Percentiles rank a stretch among this genome's conserved stretches.
phyloP scores from a whole-genome alignment of 129 eudicot species.

The Daucus carota region DNA sequence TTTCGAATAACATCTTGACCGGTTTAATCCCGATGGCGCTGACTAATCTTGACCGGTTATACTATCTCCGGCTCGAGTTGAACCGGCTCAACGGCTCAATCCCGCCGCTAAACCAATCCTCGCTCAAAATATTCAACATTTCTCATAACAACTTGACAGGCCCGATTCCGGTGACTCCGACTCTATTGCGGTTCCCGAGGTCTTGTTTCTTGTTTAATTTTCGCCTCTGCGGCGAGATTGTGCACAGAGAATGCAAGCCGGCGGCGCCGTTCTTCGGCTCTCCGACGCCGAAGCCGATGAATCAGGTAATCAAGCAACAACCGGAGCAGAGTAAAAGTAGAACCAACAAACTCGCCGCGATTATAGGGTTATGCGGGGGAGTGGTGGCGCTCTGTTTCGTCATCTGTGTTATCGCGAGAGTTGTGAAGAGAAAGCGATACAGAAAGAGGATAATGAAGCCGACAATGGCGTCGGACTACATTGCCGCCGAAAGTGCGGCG shows the following conservation, averaged over 20 bases:
- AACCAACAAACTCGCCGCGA: conserved; percentile 19
- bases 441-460: conserved; percentile 1
- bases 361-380: conserved; percentile 39
- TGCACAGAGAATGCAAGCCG: conserved; percentile 49
- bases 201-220: conserved; percentile 43
- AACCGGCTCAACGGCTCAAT: conserved; percentile 65
- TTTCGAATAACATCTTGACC: conserved; percentile 53
- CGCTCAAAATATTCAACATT: conserved; percentile 56
- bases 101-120: conserved; percentile 63
- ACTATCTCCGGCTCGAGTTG: conserved; percentile 54
- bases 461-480: conserved; percentile 26
- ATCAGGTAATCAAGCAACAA: neutral
- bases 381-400: conserved; percentile 26
- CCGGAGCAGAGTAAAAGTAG: conserved; percentile 10
- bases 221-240: conserved; percentile 71
- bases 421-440: conserved; percentile 15
- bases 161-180: conserved; percentile 59
- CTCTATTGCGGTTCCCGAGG: conserved; percentile 31
- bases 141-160: conserved; percentile 59
- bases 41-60: conserved; percentile 33
- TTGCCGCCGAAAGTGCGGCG: conserved; percentile 54
- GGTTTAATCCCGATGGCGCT: conserved; percentile 42
- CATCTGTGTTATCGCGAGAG: conserved; percentile 27
- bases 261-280: conserved; percentile 53
- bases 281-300: conserved; percentile 23